Evolutionary conservation across 164 flowering plant species (phyloP), one percentile per base, ranked within the genome.

Genomic region (Liriodendron chinense): DNA sequence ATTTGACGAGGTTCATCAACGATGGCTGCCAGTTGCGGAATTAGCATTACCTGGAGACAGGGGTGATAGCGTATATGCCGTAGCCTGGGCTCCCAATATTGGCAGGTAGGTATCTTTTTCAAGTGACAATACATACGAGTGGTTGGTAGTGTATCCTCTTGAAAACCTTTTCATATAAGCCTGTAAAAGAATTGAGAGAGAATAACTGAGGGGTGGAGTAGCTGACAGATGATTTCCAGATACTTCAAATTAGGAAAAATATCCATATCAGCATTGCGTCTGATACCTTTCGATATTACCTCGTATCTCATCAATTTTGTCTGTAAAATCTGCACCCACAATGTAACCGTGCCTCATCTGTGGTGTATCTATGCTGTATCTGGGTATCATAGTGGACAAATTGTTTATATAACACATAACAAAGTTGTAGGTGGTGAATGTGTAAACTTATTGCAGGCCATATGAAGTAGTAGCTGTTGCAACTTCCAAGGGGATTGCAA

Each of bases 1-100:
- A 78, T 96, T 96, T 84, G 97, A 96, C 76, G 86, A 85, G 79
- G 91, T 86, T 80, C 97, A 96, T 84, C 97, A 96, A 68, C 88
- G 97, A 78, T 96, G 99, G 99, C 87, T 94, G 76, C 94, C 97
- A 73, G 98, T 96, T 72, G 97, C 98, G 47, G 98, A 94, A 84
- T 81, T 96, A 80, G 86, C 97, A 77, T 80, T 83, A 75, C 86
- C 92, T 16, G 93, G 61, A 53, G 95, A 94, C 77, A 90, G 80
- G 76, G 88, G 89, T 53, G 95, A 90, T 87, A 89, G 77, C 62
- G 98, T 94, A 65, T 84, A 79, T 87, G 79, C 92, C 68, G 89
- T 91, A 80, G 91, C 98, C 66, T 96, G 99, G 99, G 97, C 98
- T 70, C 92, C 97, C 71, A 94, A 94, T 76, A 90, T 92, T 79